These are phyloP conservation scores for Pleurotus platypus DNA, from an alignment of 768 basidiomycete genomes.

Conservation along the genomic window DNA sequence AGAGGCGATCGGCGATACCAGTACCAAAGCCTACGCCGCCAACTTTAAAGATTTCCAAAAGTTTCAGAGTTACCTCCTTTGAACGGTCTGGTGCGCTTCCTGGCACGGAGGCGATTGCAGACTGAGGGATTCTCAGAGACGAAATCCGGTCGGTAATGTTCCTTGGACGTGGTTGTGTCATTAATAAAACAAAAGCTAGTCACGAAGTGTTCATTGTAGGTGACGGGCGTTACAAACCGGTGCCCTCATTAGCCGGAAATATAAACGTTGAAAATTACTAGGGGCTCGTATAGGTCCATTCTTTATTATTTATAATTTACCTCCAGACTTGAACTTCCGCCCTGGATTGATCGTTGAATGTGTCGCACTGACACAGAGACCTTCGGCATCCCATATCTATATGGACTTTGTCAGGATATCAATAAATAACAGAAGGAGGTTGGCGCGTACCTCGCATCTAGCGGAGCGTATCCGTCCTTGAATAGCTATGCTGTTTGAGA, in stretches of 20 bases:
- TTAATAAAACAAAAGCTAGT: neutral
- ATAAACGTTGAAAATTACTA: neutral
- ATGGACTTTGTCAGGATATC: neutral
- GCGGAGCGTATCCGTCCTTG: slow-evolving; percentile 38
- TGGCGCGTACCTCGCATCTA: slow-evolving; percentile 37
- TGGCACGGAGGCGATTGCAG: neutral
- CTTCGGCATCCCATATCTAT: slow-evolving; percentile 2
- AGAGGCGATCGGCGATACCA: neutral
- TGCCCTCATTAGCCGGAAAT: neutral
- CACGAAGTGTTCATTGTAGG: no score
- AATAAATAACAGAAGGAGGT: neutral
- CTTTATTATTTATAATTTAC: neutral
- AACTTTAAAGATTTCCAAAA: neutral
- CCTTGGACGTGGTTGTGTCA: neutral
- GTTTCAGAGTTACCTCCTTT: neutral
- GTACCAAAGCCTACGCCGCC: neutral
- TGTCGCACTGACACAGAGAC: neutral
- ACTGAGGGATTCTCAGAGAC: neutral
- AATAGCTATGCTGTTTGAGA: slow-evolving; percentile 38
- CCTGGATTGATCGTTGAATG: slow-evolving; percentile 2
- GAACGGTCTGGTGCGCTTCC: neutral
- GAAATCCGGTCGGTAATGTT: neutral
- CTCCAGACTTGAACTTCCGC: neutral
- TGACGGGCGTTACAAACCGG: neutral
- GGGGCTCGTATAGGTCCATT: neutral